Conservation (phyloP, 2,329 filamentous ascomycete species). For the Neoascochyta sp. region DNA sequence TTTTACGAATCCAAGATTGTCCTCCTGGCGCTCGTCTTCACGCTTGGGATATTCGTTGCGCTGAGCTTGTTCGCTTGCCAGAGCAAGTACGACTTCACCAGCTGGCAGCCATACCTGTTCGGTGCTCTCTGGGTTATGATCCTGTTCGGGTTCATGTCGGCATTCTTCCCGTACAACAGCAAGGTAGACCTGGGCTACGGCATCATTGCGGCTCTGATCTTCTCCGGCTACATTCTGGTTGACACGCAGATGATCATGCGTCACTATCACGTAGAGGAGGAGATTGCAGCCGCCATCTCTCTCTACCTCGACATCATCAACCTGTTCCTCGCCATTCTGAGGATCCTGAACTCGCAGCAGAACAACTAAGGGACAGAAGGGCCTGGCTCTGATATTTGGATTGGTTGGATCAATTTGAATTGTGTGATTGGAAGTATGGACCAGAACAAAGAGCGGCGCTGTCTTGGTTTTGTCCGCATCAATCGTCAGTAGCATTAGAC, state of each 20-base stretch:
- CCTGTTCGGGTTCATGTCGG: conserved; percentile 87
- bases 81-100: conserved; percentile 96
- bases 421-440: too few species aligned
- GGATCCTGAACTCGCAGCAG: conserved; percentile 93
- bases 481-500: too few species aligned
- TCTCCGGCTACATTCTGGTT: conserved; percentile 90
- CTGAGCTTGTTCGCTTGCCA: conserved; percentile 86
- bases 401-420: too few species aligned
- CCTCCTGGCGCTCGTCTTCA: conserved; percentile 84
- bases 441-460: too few species aligned
- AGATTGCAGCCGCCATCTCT: conserved; percentile 92
- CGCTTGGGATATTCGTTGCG: conserved; percentile 62
- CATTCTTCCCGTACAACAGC: conserved; percentile 81
- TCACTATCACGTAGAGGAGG: conserved; percentile 96
- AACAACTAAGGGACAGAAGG: conserved; percentile 65
- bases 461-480: too few species aligned
- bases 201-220: conserved; percentile 76
- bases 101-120: conserved; percentile 94
- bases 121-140: conserved; percentile 85
- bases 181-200: conserved; percentile 84
- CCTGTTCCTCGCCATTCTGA: conserved; percentile 89
- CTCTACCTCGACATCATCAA: conserved; percentile 97
- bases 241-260: conserved; percentile 95
- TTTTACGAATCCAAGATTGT: conserved; percentile 84
- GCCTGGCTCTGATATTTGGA: too few species aligned